Base-by-base conservation (phyloP, 1,139 yeast genomes). In the Pichia sp. region DNA sequence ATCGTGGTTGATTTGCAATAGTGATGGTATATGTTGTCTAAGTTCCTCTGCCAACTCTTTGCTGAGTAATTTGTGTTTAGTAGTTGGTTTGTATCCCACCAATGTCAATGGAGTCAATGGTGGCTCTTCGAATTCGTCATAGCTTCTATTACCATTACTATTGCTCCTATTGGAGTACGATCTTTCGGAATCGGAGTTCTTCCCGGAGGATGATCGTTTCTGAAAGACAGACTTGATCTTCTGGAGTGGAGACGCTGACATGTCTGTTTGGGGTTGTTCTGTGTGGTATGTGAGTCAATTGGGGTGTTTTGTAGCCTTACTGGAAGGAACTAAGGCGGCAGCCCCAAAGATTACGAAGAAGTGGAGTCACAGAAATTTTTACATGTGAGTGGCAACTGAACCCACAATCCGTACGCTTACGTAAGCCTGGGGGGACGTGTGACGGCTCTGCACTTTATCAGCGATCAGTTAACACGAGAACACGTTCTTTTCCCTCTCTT, bases 1-100 rank as follows among this genome's bases (percentile, higher is more conserved):
- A 11, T 76, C 76, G 38, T 83, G 83, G 56, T 79, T 79, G 24
- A 91, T 71, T 62, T 89, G 96, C 37, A 87, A 70, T 42, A 97
- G 70, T 5, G 87, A 76, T 0, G 98, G 96, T 48, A 91, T 63
- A 46, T 89, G 72, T 37, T 73, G 70, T 41, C 97, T 73, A 34
- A 93, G 75, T 51, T 88, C 90, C 50, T 77, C 84, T 1, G 94
- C 93, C 57, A 91, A 68, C 40, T 79, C 85, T 1, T 61, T 56
- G 18, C 74, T 73, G 51, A 93, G 60, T 11, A 91, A 67, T 53
- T 75, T 72, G 53, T 79, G 79, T 48, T 72, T 77, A 1, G 95
- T 85, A 2, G 70, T 65, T 0, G 68, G 59, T 32, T 71, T 69
- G 61, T 85, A 87, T 0, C 96, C 96, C 2, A 51, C 47, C 19